A percentile compares a stretch with the other conserved stretches of the same genome.
phyloP scores from a whole-genome alignment of 805 yeast genomes.

The Schizosaccharomyces lindneri region DNA sequence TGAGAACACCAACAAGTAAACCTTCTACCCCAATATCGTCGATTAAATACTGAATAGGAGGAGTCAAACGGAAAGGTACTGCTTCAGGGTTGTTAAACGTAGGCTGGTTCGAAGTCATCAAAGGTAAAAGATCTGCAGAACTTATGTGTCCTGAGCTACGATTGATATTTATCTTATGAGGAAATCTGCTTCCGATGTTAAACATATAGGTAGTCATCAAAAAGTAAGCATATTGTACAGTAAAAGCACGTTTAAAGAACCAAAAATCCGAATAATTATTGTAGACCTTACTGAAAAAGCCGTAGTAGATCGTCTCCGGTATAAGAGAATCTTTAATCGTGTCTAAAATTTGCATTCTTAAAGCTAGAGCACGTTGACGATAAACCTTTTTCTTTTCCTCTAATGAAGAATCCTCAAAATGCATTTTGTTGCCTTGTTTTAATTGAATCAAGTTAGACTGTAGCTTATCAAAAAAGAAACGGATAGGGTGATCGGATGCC shows the following conservation, averaged over 20 bases:
- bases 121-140: slow-evolving; percentile 87
- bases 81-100: slow-evolving; percentile 74
- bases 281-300: slow-evolving; percentile 42
- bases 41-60: slow-evolving; percentile 77
- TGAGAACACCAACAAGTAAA: slow-evolving; percentile 55
- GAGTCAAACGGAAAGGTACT: slow-evolving; percentile 90
- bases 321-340: slow-evolving; percentile 80
- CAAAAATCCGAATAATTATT: slow-evolving; percentile 55
- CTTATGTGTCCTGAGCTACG: slow-evolving; percentile 66
- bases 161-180: slow-evolving; percentile 73
- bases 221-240: slow-evolving; percentile 83
- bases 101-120: slow-evolving; percentile 38
- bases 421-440: background rate
- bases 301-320: slow-evolving; percentile 20
- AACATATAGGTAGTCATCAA: slow-evolving; percentile 82
- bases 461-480: slow-evolving; percentile 60
- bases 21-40: slow-evolving; percentile 93
- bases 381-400: background rate
- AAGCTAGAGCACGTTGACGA: background rate
- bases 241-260: slow-evolving; percentile 85
- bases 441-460: slow-evolving; percentile 34
- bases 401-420: background rate
- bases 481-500: slow-evolving; percentile 71
- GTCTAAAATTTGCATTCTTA: slow-evolving; percentile 56
- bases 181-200: slow-evolving; percentile 79